These are phyloP conservation scores for Microdochium trichocladiopsis DNA, from an alignment of 2,329 filamentous ascomycete species.

Conservation along the genomic window DNA sequence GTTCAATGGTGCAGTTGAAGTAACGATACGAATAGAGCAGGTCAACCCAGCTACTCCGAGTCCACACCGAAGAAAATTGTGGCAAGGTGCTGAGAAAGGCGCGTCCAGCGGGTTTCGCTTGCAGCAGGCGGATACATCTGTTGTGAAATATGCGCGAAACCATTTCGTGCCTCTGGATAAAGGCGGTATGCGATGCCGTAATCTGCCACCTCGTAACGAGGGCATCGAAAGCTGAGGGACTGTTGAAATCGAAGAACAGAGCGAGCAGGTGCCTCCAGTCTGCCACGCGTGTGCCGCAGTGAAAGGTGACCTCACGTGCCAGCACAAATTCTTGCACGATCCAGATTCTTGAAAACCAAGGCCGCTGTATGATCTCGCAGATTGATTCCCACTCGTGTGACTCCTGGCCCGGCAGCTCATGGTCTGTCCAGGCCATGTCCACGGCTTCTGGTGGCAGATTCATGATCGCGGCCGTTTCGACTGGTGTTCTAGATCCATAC, in stretches of 20 bases:
- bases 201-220: background rate
- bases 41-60: background rate
- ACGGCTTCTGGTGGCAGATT: background rate
- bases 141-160: background rate
- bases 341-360: slow-evolving; percentile 1
- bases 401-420: background rate
- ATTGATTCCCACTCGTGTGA: background rate
- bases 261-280: slow-evolving; percentile 1
- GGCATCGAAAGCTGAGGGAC: background rate
- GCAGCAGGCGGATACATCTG: background rate
- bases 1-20: background rate
- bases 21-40: background rate
- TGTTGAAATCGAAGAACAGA: background rate
- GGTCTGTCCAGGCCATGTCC: background rate
- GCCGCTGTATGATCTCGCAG: background rate
- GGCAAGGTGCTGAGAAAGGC: background rate
- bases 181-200: too few species aligned
- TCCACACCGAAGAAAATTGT: background rate
- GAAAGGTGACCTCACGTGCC: background rate
- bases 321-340: slow-evolving; percentile 3
- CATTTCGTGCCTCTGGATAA: background rate
- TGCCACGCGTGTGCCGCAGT: background rate
- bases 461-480: background rate
- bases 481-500: background rate
- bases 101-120: background rate